These are phyloP conservation scores for Spergularia azorica DNA, from an alignment of 179 eudicot species.

Conservation along the genomic window DNA sequence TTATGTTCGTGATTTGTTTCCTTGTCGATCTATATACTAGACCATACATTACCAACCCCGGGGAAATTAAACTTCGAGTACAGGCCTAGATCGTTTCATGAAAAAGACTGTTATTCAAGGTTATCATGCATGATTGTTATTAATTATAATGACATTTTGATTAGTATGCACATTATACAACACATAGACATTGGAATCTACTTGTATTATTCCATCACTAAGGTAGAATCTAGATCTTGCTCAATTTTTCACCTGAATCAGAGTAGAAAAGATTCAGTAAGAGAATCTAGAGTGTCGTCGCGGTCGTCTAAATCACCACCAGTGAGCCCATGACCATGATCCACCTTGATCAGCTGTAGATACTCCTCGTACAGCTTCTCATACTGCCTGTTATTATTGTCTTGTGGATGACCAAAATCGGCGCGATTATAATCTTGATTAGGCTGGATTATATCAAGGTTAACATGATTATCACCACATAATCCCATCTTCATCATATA, in stretches of 20 bases:
- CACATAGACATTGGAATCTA: neutral
- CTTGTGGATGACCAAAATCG: neutral
- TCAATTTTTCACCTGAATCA: slow-evolving; percentile 6
- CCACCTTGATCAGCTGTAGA: slow-evolving; percentile 38
- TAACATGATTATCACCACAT: slow-evolving; percentile 18
- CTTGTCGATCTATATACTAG: no score
- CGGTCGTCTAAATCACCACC: slow-evolving; percentile 5
- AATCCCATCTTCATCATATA: slow-evolving; percentile 33
- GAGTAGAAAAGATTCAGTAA: slow-evolving; percentile 48
- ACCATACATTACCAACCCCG: no score
- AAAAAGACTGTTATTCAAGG: no score
- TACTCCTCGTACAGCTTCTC: slow-evolving; percentile 50
- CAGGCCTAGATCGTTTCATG: no score
- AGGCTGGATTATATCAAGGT: slow-evolving; percentile 16
- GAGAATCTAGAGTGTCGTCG: slow-evolving; percentile 40
- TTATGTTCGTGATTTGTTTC: no score
- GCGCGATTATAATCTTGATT: slow-evolving; percentile 6
- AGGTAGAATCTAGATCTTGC: neutral
- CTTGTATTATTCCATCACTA: neutral
- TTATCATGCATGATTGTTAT: no score
- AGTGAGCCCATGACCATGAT: slow-evolving; percentile 12
- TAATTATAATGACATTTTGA: no score
- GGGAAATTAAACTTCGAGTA: no score
- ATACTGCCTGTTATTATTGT: slow-evolving; percentile 20
- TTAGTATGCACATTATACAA: neutral